These are phyloP conservation scores for Lepiota brunneoincarnata DNA, from an alignment of 768 basidiomycete genomes.

Conservation along the genomic window DNA sequence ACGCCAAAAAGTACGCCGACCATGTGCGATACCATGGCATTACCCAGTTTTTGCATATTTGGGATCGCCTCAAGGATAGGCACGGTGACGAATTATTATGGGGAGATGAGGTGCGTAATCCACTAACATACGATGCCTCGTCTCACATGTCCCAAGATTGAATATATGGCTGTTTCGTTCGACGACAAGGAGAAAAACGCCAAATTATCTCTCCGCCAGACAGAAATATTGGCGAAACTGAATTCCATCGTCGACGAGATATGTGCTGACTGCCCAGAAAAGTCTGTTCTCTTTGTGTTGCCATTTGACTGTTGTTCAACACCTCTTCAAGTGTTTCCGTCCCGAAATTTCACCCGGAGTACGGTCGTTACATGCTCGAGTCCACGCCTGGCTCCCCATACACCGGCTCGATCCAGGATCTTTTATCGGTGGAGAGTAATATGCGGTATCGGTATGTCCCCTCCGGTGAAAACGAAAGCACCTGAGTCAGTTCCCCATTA, in stretches of 20 bases:
- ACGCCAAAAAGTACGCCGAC: slow-evolving; percentile 82
- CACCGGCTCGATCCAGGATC: slow-evolving; percentile 80
- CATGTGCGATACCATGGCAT: slow-evolving; percentile 93
- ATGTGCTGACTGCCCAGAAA: slow-evolving; percentile 51
- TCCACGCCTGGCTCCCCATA: slow-evolving; percentile 96
- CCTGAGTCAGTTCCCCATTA: slow-evolving; percentile 3
- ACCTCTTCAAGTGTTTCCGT: slow-evolving; percentile 52
- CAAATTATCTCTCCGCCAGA: slow-evolving; percentile 89
- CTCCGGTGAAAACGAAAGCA: neutral
- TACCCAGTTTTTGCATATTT: slow-evolving; percentile 90
- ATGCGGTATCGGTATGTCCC: slow-evolving; percentile 84
- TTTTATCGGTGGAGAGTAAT: slow-evolving; percentile 87
- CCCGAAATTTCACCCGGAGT: slow-evolving; percentile 96
- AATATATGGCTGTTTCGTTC: slow-evolving; percentile 93
- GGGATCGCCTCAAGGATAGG: slow-evolving; percentile 89
- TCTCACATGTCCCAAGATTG: slow-evolving; percentile 54
- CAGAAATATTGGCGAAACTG: slow-evolving; percentile 86
- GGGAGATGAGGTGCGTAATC: slow-evolving; percentile 87
- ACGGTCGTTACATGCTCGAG: slow-evolving; percentile 98
- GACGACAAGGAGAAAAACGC: slow-evolving; percentile 79
- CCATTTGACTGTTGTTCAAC: neutral
- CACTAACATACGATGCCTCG: neutral
- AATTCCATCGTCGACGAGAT: slow-evolving; percentile 66
- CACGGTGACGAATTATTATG: slow-evolving; percentile 91
- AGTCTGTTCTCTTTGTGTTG: slow-evolving; percentile 39